These are phyloP conservation scores for Apiospora aurea DNA, from an alignment of 2,329 filamentous ascomycete genomes.

Conservation along the genomic window DNA sequence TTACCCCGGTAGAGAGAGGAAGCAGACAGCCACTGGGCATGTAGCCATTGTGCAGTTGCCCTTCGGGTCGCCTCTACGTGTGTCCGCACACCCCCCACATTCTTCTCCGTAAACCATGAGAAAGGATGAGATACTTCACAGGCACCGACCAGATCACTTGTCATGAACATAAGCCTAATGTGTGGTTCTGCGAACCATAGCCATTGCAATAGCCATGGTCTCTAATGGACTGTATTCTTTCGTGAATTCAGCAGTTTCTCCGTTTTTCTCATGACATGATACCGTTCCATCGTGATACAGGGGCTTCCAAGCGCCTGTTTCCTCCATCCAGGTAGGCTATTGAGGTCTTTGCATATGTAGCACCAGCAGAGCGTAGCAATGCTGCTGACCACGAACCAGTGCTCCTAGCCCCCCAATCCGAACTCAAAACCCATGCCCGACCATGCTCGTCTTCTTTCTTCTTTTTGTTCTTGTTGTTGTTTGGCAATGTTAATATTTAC, in stretches of 20 bases:
- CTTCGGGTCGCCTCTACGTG: neutral
- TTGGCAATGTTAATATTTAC: slow-evolving; percentile 45
- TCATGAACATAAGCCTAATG: too few relatives aligned
- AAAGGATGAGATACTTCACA: too few relatives aligned
- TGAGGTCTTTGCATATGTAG: neutral
- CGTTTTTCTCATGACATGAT: slow-evolving; percentile 12
- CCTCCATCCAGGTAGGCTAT: neutral
- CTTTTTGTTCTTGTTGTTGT: neutral
- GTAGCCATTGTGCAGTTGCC: too few relatives aligned
- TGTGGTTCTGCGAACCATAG: neutral
- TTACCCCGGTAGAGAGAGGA: neutral
- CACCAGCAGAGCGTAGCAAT: neutral
- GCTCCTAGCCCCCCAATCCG: neutral
- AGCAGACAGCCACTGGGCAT: neutral
- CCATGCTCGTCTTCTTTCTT: neutral
- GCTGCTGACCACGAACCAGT: neutral
- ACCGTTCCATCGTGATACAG: slow-evolving; percentile 16
- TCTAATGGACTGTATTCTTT: slow-evolving; percentile 8
- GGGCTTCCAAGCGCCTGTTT: neutral
- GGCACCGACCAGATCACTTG: neutral
- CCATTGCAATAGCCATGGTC: neutral
- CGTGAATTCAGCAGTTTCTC: neutral
- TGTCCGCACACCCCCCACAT: neutral
- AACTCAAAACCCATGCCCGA: neutral
- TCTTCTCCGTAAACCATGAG: too few relatives aligned